Percentiles rank a stretch among this genome's conserved stretches.
Conservation (phyloP, 2,329 filamentous ascomycete species). For the Penicillium palitans region DNA sequence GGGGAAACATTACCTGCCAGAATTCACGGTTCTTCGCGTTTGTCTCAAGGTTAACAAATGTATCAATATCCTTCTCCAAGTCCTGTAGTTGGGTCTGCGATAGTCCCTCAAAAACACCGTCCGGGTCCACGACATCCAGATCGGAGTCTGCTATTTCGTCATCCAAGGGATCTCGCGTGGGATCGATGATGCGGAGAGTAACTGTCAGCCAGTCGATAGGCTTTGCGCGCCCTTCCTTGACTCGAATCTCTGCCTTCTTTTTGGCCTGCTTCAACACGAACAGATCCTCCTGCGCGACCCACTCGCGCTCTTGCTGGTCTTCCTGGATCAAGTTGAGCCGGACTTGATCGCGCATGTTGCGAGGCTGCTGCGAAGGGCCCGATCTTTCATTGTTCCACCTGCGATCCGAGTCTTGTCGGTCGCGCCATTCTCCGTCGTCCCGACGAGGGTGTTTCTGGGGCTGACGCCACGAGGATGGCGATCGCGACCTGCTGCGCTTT, state of each 20-base stretch:
- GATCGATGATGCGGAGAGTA: slow-evolving; percentile 83
- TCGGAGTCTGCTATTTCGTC: slow-evolving; percentile 79
- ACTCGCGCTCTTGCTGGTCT: slow-evolving; percentile 75
- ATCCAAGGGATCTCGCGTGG: slow-evolving; percentile 73
- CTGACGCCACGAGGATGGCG: slow-evolving; percentile 42
- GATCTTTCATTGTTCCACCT: slow-evolving; percentile 26
- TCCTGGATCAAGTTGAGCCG: slow-evolving; percentile 61
- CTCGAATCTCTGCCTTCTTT: slow-evolving; percentile 94
- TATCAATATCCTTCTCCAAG: slow-evolving; percentile 78
- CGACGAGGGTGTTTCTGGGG: slow-evolving; percentile 38
- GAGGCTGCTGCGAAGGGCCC: slow-evolving; percentile 26
- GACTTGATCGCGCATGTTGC: slow-evolving; percentile 47
- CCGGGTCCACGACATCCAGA: slow-evolving; percentile 76
- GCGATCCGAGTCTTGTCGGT: slow-evolving; percentile 25
- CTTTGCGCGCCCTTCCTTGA: slow-evolving; percentile 85
- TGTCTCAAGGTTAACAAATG: slow-evolving; percentile 76
- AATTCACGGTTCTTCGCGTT: slow-evolving; percentile 78
- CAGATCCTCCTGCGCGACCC: slow-evolving; percentile 91
- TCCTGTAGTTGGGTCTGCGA: slow-evolving; percentile 67
- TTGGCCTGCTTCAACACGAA: slow-evolving; percentile 97
- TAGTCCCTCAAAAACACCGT: slow-evolving; percentile 75
- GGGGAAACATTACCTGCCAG: slow-evolving; percentile 64
- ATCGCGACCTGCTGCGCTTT: slow-evolving; percentile 46
- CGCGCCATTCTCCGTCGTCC: slow-evolving; percentile 32
- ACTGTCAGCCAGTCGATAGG: slow-evolving; percentile 94